Evolutionary conservation across 2,329 filamentous ascomycete species (phyloP).

Genomic region (Trichoderma sp.): DNA sequence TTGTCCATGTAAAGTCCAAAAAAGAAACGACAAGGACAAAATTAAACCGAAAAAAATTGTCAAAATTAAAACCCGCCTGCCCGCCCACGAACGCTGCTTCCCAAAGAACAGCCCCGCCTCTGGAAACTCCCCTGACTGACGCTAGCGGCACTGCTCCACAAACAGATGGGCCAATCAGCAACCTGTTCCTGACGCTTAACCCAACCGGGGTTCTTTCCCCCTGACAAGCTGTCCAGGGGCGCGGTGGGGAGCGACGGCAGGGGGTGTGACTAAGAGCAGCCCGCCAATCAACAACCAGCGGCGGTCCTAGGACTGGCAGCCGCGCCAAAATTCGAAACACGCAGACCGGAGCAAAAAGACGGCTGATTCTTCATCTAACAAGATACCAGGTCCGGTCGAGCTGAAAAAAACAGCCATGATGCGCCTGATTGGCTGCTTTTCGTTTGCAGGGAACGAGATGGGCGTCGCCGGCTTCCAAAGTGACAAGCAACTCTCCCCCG

Average conservation of each 20-base stretch:
- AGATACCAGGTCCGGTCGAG: background rate
- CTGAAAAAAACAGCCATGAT: background rate
- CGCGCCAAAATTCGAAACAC: slow-evolving; percentile 11
- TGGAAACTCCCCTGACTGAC: background rate
- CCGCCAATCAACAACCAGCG: background rate
- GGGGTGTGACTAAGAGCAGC: slow-evolving; percentile 4
- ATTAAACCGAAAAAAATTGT: background rate
- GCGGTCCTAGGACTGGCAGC: background rate
- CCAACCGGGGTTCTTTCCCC: slow-evolving; percentile 18
- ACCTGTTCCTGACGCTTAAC: slow-evolving; percentile 41
- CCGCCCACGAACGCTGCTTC: background rate
- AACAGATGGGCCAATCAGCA: slow-evolving; percentile 41
- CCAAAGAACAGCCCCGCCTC: background rate
- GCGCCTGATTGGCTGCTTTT: background rate
- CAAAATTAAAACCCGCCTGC: background rate
- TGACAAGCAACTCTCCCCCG: background rate
- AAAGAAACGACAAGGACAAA: background rate
- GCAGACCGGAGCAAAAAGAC: background rate
- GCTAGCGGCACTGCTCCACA: slow-evolving; percentile 1
- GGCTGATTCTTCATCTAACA: slow-evolving; percentile 7
- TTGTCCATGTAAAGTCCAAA: background rate
- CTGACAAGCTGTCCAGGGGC: slow-evolving; percentile 12
- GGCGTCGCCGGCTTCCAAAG: background rate
- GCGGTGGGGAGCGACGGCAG: background rate
- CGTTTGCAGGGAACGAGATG: background rate